phyloP scores from a whole-genome alignment of 2,329 filamentous ascomycete species.

The Monosporascus sp. region DNA sequence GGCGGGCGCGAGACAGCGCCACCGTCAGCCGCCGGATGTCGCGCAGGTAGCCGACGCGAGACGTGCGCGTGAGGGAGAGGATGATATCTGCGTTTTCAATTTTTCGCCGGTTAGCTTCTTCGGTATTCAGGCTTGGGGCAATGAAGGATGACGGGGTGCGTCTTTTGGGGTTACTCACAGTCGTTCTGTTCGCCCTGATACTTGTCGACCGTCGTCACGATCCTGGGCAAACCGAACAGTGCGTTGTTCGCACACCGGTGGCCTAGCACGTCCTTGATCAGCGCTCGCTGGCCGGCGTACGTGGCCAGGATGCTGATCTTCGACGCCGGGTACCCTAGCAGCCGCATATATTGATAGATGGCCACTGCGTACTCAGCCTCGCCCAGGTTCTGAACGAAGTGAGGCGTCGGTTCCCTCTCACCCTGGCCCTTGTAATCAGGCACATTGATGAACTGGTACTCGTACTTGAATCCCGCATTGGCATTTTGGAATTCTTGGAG shows the following conservation, averaged over 20 bases:
- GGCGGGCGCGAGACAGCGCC: slow-evolving; percentile 82
- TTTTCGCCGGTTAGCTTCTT: slow-evolving; percentile 6
- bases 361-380: slow-evolving; percentile 97
- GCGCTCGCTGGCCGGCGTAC: slow-evolving; percentile 84
- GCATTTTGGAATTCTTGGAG: slow-evolving; percentile 68
- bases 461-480: slow-evolving; percentile 87
- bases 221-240: slow-evolving; percentile 82
- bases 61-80: slow-evolving; percentile 84
- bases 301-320: slow-evolving; percentile 88
- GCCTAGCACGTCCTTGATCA: slow-evolving; percentile 79
- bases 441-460: slow-evolving; percentile 96
- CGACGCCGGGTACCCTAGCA: slow-evolving; percentile 81
- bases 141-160: not conserved
- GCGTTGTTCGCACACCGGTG: slow-evolving; percentile 79
- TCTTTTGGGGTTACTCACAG: slow-evolving; percentile 55
- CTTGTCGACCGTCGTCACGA: slow-evolving; percentile 93
- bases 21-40: slow-evolving; percentile 92
- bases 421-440: slow-evolving; percentile 86
- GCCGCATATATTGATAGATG: slow-evolving; percentile 93
- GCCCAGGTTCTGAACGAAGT: slow-evolving; percentile 94
- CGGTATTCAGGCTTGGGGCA: not conserved
- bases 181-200: slow-evolving; percentile 99
- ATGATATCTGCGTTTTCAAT: slow-evolving; percentile 64
- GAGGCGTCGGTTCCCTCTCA: slow-evolving; percentile 82
- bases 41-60: slow-evolving; percentile 83